A percentile compares a stretch with the other conserved stretches of the same genome.
Evolutionary conservation across 805 yeast species (phyloP).

Genomic region (Hanseniaspora jakobsenii): DNA sequence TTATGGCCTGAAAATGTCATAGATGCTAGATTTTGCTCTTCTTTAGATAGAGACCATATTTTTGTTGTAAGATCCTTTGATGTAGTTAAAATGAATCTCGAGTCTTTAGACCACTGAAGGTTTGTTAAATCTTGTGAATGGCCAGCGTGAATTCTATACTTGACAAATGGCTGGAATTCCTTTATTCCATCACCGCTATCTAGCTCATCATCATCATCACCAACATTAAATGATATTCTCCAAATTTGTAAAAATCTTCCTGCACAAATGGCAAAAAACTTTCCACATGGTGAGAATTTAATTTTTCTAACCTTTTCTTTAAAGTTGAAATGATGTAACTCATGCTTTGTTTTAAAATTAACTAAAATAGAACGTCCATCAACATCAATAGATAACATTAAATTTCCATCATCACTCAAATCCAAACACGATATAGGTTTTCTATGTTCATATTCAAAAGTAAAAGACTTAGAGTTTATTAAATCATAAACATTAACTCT

Average conservation of each 20-base stretch:
- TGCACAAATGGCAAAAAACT: constrained; percentile 71
- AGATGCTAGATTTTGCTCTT: constrained; percentile 57
- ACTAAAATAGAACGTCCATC: constrained; percentile 91
- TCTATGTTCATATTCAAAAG: constrained; percentile 86
- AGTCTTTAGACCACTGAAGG: constrained; percentile 80
- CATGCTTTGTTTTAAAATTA: constrained; percentile 70
- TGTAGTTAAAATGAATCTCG: constrained; percentile 73
- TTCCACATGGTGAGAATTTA: constrained; percentile 81
- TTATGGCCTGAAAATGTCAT: constrained; percentile 86
- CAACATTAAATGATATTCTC: constrained; percentile 44
- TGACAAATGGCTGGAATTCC: constrained; percentile 91
- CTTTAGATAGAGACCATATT: constrained; percentile 62
- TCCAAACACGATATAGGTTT: constrained; percentile 71
- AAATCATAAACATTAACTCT: constrained; percentile 82
- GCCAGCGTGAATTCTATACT: constrained; percentile 83
- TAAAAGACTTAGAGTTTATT: constrained; percentile 69
- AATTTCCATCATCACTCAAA: constrained; percentile 66
- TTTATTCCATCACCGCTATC: constrained; percentile 27
- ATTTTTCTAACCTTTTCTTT: constrained; percentile 63
- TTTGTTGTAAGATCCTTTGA: constrained; percentile 85
- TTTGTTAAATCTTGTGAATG: constrained; percentile 74
- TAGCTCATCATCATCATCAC: constrained; percentile 46
- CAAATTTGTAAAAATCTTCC: constrained; percentile 81
- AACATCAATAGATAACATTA: constrained; percentile 70
- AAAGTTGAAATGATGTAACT: constrained; percentile 87